Evolutionary conservation across 148 eudicot species (phyloP), one percentile per base, ranked within the genome.

Genomic region (Spergularia marina): DNA sequence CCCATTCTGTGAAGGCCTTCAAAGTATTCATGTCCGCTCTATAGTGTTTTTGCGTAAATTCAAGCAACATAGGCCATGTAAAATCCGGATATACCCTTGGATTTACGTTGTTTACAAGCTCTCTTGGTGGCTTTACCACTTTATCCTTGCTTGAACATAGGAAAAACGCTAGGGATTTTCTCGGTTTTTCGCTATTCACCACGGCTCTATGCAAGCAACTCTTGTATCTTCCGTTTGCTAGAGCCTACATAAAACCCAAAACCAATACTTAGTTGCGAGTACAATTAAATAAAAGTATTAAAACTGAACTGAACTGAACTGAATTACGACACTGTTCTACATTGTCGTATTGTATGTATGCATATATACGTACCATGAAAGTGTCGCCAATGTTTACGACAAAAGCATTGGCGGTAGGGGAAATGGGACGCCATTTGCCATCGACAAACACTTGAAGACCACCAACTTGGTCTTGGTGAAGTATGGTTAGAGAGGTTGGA

Each of bases 151-250:
- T 87, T 9, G 96, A 92, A 66, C 89, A 85, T 36, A 91, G 77
- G 75, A 91, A 89, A 73, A 88, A 91, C 39, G 91, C 91, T 16
- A 91, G 80, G 17, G 96, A 91, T 81, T 89, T 91, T 65, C 96
- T 89, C 16, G 89, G 82, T 39, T 74, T 79, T 53, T 61, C 82
- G 64, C 72, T 87, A 77, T 91, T 91, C 71, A 89, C 92, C 82
- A 91, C 91, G 7, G 96, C 96, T 77, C 96, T 82, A 72, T 91
- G 96, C 70, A 91, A 69, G 82, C 92, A 89, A 72, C 96, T 89
- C 80, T 86, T 91, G 82, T 89, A 91, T 81, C 84, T 87, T 64
- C 92, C 96, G 62, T 91, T 91, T 13, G 92, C 79, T 56, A 87
- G 75, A 3, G 96, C 96, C 96, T 91, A 75, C 55, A 65, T 63